Evolutionary conservation across 768 basidiomycete species (phyloP), one percentile per base, ranked within the genome.

Genomic region (Kwoniella newhampshirensis): DNA sequence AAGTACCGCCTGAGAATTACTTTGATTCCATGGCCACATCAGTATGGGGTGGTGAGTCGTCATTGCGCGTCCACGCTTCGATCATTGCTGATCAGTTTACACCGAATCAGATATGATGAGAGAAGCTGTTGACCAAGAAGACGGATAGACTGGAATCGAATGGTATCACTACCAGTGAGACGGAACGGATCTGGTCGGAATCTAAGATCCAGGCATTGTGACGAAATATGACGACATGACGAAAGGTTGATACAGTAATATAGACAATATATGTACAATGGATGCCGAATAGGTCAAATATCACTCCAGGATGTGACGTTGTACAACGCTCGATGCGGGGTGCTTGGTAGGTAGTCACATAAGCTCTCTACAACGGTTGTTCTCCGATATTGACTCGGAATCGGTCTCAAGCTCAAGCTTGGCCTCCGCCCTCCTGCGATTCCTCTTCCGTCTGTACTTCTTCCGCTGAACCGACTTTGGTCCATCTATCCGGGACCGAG

Each of bases 401-500:
- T n/a, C n/a, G n/a, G n/a, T n/a, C n/a, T n/a, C n/a, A n/a, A n/a
- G n/a, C n/a, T n/a, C n/a, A n/a, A n/a, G n/a, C 36, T 37, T n/a
- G 8, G 40, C 40, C 18, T n/a, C 40, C 40, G n/a, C 8, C 21
- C 21, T n/a, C 40, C 18, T 42, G 40, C 30, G 53, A 32, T 36
- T 68, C 70, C 18, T 68, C 68, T 32, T 72, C 70, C 15, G 55
- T 35, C 17, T 23, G 42, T 3, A 49, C 37, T 27, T 72, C 70
- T n/a, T 72, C 70, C 21, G 54, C 56, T 20, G 43, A 44, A 2
- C 70, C 70, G 12, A 69, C 37, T 37, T 69, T 72, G 9, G 64
- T 68, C 75, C 75, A 76, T 39, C 75, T 37, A 57, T 76, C 75
- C 4, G 75, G 75, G 2, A 77, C 73, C 13, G 74, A 59, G n/a